These are phyloP conservation scores for Wickerhamomyces tratensis DNA, from an alignment of 805 yeast genomes.

Conservation along the genomic window DNA sequence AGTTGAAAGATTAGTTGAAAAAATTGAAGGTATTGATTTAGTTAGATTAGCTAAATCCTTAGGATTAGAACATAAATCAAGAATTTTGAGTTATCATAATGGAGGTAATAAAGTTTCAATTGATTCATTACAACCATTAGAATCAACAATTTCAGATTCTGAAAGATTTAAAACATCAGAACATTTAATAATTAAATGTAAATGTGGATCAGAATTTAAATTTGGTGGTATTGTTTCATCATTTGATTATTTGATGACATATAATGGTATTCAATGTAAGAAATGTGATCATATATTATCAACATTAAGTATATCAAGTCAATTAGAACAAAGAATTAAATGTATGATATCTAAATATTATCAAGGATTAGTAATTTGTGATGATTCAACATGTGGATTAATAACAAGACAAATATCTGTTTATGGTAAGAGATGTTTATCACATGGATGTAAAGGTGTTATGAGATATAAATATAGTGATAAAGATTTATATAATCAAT, in stretches of 20 bases:
- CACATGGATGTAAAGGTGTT: slow-evolving; percentile 58
- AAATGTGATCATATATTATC: slow-evolving; percentile 46
- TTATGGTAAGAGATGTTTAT: slow-evolving; percentile 76
- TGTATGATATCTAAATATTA: slow-evolving; percentile 67
- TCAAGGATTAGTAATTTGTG: slow-evolving; percentile 80
- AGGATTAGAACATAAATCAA: slow-evolving; percentile 60
- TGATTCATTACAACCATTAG: slow-evolving; percentile 59
- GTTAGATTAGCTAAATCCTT: slow-evolving; percentile 66
- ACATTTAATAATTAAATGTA: slow-evolving; percentile 46
- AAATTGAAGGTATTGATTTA: slow-evolving; percentile 80
- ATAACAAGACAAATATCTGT: slow-evolving; percentile 81
- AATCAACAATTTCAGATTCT: slow-evolving; percentile 67
- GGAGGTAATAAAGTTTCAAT: slow-evolving; percentile 15
- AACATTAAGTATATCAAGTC: slow-evolving; percentile 50
- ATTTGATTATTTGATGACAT: slow-evolving; percentile 47
- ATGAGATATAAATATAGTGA: slow-evolving; percentile 73
- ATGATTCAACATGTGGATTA: slow-evolving; percentile 73
- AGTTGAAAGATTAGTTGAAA: slow-evolving; percentile 75
- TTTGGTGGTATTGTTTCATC: slow-evolving; percentile 73
- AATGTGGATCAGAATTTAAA: slow-evolving; percentile 48
- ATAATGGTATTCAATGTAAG: slow-evolving; percentile 62
- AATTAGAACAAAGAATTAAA: slow-evolving; percentile 67
- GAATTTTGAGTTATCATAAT: slow-evolving; percentile 18
- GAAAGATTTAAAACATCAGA: slow-evolving; percentile 71
- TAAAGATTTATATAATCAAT: slow-evolving; percentile 76